phyloP scores from a whole-genome alignment of 129 eudicot genomes.

The Sambucus nigra region DNA sequence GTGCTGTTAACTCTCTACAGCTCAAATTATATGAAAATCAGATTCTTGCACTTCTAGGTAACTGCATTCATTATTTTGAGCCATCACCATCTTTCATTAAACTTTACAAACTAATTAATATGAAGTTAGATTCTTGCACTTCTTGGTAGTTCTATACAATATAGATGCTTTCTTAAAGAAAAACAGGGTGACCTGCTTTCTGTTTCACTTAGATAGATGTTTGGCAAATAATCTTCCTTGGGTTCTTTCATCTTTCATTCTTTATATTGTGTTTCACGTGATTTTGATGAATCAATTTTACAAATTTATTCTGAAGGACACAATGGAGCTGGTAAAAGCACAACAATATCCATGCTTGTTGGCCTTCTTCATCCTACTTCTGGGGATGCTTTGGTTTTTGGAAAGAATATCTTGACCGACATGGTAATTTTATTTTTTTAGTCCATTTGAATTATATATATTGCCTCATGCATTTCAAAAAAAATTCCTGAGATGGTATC shows the following conservation, averaged over 20 bases:
- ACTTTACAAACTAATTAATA: background rate
- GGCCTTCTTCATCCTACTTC: conserved; percentile 96
- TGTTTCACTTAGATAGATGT: background rate
- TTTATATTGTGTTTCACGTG: background rate
- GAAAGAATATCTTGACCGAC: conserved; percentile 82
- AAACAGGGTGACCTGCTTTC: conserved; percentile 1
- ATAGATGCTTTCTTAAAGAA: conserved; percentile 2
- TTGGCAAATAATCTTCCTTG: background rate
- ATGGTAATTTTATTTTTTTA: conserved; percentile 50
- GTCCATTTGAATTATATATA: conserved; percentile 1
- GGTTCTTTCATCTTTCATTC: conserved; percentile 9
- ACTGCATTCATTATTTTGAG: conserved; percentile 6
- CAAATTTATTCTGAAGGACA: conserved; percentile 48
- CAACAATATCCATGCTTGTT: conserved; percentile 95
- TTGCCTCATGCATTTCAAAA: conserved; percentile 9
- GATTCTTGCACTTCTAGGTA: conserved; percentile 94
- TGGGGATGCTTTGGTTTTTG: conserved; percentile 94
- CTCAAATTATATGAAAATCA: conserved; percentile 92
- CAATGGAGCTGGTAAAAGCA: conserved; percentile 99
- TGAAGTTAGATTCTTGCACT: background rate
- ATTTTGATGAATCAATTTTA: background rate
- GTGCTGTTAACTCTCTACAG: conserved; percentile 85
- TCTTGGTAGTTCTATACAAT: background rate
- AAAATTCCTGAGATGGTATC: too few species aligned
- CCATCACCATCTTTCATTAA: conserved; percentile 5